phyloP scores from a whole-genome alignment of 495 filamentous ascomycete species.

The Trichocladium uniseriatum region DNA sequence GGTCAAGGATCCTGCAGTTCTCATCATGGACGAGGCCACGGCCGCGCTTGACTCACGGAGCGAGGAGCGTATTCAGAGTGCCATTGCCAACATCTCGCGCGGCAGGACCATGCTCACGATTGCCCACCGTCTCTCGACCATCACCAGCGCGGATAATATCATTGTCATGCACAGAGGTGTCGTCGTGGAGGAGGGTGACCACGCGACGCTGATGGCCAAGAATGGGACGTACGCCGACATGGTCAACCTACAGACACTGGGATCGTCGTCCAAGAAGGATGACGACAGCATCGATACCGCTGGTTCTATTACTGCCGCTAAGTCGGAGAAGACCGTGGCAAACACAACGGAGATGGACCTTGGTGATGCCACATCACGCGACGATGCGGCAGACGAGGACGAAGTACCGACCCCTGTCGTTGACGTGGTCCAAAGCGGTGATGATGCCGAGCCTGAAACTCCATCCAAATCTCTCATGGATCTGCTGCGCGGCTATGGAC shows the following conservation, averaged over 20 bases:
- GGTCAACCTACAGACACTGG: constrained; percentile 42
- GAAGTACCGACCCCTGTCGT: neutral
- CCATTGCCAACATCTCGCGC: constrained; percentile 70
- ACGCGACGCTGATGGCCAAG: constrained; percentile 50
- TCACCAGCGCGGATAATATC: constrained; percentile 84
- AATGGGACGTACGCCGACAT: constrained; percentile 43
- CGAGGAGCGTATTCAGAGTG: constrained; percentile 86
- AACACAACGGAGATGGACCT: no score
- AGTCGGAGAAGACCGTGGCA: neutral
- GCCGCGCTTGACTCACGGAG: constrained; percentile 83
- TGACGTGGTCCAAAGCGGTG: constrained; percentile 16
- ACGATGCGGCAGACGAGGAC: no score
- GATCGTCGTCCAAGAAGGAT: constrained; percentile 35
- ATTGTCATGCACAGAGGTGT: constrained; percentile 73
- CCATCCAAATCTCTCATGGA: constrained; percentile 13
- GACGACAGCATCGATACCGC: no score
- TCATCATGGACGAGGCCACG: constrained; percentile 88
- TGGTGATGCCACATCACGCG: no score
- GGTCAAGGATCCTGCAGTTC: constrained; percentile 75
- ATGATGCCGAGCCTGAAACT: constrained; percentile 34
- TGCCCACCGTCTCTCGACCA: constrained; percentile 83
- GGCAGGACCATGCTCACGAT: constrained; percentile 89
- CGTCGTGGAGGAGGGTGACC: constrained; percentile 69
- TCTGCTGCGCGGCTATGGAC: constrained; percentile 7
- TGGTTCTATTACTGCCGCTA: no score